These are phyloP conservation scores for Suhomyces bolitotheri DNA, from an alignment of 1,139 yeast species.

Conservation along the genomic window DNA sequence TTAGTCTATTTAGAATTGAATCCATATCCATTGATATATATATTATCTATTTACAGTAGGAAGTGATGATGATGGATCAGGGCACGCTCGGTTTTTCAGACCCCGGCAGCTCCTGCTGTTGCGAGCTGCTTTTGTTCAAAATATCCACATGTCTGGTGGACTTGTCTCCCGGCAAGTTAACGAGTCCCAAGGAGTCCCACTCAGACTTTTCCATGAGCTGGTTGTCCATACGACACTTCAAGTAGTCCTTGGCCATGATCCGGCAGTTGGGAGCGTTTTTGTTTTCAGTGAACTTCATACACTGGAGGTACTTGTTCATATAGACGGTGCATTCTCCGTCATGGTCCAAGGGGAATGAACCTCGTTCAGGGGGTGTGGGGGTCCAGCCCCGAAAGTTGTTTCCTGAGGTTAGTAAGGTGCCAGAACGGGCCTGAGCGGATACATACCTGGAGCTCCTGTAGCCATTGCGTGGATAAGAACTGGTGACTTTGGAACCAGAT, in stretches of 20 bases:
- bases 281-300: slow-evolving; percentile 76
- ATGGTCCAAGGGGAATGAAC: slow-evolving; percentile 94
- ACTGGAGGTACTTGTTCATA: slow-evolving; percentile 74
- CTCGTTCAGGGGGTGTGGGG: slow-evolving; percentile 95
- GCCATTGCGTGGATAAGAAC: slow-evolving; percentile 14
- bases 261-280: slow-evolving; percentile 90
- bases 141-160: slow-evolving; percentile 15
- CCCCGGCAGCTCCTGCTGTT: no score
- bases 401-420: slow-evolving; percentile 29
- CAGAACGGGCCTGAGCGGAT: neutral
- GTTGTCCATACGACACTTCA: slow-evolving; percentile 88
- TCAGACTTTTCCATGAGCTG: slow-evolving; percentile 80
- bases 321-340: slow-evolving; percentile 77
- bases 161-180: slow-evolving; percentile 60
- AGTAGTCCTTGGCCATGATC: slow-evolving; percentile 73
- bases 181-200: slow-evolving; percentile 79
- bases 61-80: no score
- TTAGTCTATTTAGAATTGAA: no score
- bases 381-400: slow-evolving; percentile 55
- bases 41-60: no score
- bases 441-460: slow-evolving; percentile 22
- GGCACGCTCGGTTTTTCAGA: no score
- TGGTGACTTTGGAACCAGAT: neutral
- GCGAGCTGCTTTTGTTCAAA: slow-evolving; percentile 1
- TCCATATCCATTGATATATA: no score